Evolutionary conservation across 768 basidiomycete species (phyloP), one percentile per base, ranked within the genome.

Genomic region (Phanerodontia chrysosporium): DNA sequence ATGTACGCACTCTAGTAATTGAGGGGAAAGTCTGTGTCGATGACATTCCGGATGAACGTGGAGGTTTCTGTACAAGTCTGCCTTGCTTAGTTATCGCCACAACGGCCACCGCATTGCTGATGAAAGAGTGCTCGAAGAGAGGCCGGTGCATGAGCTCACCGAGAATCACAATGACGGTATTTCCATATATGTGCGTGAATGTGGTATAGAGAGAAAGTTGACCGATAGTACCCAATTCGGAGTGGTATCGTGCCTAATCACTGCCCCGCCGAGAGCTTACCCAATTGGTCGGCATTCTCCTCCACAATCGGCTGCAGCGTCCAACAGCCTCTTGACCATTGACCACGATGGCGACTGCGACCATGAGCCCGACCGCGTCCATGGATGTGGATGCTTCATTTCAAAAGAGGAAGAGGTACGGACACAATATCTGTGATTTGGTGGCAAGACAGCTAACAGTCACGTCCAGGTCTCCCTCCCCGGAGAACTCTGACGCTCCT

Each of bases 361-460:
- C 73, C 32, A 72, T 74, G 51, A 61, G 52, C 44, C 67, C 70
- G 35, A 59, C 64, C 69, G 67, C 61, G 24, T 67, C 74, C 49
- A 62, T 68, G 8, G 75, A 78, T 44, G 67, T 68, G 8, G 75
- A 78, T 42, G 67, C 65, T 45, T 45, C 67, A 18, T 67, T 72
- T 28, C 74, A 77, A 67, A 83, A 80, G 68, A 84, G 75, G 65
- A 79, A 79, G 69, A 73, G 77, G 77, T 74, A 45, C 4, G 62
- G 42, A 9, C 5, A 2, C 21, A 48, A 22, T 51, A 4, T 7
- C 18, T 5, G 4, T 18, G 16, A 18, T 42, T 18, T 12, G 8
- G 39, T 42, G 39, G 39, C 39, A 42, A 4, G 6, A 5, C 3
- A 28, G 24, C 29, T 49, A 21, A 51, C 49, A 12, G 9, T 32